phyloP scores from a whole-genome alignment of 192 early-diverging fungal genomes.

The Lobosporangium transversale region DNA sequence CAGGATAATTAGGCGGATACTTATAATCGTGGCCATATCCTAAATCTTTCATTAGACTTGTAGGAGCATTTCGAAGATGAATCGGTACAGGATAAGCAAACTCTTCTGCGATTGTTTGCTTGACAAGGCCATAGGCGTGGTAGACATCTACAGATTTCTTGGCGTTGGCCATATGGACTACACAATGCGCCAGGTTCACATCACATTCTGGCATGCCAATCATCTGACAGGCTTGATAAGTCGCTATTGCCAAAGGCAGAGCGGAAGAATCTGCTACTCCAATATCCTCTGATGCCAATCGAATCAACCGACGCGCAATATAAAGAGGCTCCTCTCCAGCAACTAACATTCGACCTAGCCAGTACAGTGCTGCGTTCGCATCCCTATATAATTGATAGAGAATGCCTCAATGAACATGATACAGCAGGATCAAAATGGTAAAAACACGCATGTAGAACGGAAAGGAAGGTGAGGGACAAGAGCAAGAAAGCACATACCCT shows the following conservation, averaged over 20 bases:
- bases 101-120: constrained; percentile 66
- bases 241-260: constrained; percentile 74
- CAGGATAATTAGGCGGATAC: constrained; percentile 83
- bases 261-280: constrained; percentile 86
- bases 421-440: no score
- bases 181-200: constrained; percentile 82
- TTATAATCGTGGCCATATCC: constrained; percentile 85
- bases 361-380: constrained; percentile 83
- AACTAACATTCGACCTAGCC: constrained; percentile 90
- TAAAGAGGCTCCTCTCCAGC: constrained; percentile 93
- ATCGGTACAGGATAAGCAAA: constrained; percentile 84
- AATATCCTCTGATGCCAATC: constrained; percentile 90
- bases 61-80: constrained; percentile 87
- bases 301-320: constrained; percentile 70
- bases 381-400: no score
- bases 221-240: constrained; percentile 85
- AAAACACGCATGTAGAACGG: no score
- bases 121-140: constrained; percentile 76
- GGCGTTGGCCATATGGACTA: constrained; percentile 79
- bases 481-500: constrained; percentile 40
- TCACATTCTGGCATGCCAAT: constrained; percentile 97
- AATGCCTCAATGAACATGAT: no score
- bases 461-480: no score
- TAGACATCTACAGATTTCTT: constrained; percentile 87
- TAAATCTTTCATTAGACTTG: constrained; percentile 79